These are phyloP conservation scores for Geranium incanum DNA, from an alignment of 441 rosid species.

Conservation along the genomic window DNA sequence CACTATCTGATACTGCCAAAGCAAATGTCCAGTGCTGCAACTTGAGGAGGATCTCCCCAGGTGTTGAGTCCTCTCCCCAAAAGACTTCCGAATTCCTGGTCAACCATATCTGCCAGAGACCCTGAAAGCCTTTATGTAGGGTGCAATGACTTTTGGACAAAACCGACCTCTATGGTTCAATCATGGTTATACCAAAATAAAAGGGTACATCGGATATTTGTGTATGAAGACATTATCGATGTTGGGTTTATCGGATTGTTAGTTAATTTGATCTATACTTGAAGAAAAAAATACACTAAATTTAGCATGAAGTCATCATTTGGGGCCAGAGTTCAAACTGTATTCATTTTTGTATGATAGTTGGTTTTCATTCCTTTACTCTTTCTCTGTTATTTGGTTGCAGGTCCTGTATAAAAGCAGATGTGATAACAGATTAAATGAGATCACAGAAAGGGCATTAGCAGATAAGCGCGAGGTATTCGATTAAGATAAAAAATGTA, in stretches of 20 bases:
- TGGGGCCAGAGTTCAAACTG: conserved; percentile 4
- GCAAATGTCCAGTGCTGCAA: too few species aligned
- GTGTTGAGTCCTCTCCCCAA: too few species aligned
- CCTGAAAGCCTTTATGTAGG: neutral
- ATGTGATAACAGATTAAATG: conserved; percentile 89
- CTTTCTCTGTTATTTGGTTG: conserved; percentile 15
- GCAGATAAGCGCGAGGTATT: conserved; percentile 92
- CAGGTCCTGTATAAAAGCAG: conserved; percentile 90
- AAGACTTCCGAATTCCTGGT: too few species aligned
- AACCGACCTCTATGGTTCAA: neutral
- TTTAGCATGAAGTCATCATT: too few species aligned
- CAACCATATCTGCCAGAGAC: too few species aligned
- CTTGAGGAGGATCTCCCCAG: too few species aligned
- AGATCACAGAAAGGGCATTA: conserved; percentile 83
- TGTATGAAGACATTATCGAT: neutral
- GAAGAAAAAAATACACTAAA: neutral
- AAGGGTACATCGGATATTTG: neutral
- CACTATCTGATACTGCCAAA: too few species aligned
- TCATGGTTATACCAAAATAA: neutral
- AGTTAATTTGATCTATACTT: neutral
- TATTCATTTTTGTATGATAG: conserved; percentile 7
- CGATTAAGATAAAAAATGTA: conserved; percentile 12
- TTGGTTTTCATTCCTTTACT: conserved; percentile 12
- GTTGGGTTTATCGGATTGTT: neutral
- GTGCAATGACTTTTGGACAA: neutral